Conservation (phyloP, 1,284 basidiomycete species). For the Butyriboletus appendiculatus region DNA sequence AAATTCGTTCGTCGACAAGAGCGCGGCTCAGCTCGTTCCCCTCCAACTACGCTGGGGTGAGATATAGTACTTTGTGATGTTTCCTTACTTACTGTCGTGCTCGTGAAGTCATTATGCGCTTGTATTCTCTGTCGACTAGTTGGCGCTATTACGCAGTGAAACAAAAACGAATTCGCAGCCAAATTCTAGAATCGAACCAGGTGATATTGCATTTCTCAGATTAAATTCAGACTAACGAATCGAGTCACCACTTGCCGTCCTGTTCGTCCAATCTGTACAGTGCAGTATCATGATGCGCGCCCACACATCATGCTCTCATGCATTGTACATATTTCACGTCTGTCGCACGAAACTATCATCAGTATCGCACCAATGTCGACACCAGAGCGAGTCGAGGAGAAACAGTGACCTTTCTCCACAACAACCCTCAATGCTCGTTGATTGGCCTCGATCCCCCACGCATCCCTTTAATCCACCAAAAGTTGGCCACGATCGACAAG, state of each 20-base stretch:
- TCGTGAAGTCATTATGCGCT: too few species aligned
- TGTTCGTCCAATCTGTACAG: neutral
- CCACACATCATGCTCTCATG: neutral
- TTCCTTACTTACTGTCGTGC: too few species aligned
- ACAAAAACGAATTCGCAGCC: neutral
- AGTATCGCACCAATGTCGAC: neutral
- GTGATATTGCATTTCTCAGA: neutral
- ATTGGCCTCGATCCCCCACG: slow-evolving; percentile 90
- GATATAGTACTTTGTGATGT: too few species aligned
- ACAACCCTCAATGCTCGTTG: slow-evolving; percentile 73
- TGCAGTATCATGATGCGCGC: too few species aligned
- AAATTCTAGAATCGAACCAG: neutral
- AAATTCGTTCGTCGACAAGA: too few species aligned
- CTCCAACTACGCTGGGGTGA: too few species aligned
- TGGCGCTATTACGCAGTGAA: neutral
- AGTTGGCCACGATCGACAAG: slow-evolving; percentile 67
- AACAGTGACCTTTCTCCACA: slow-evolving; percentile 75
- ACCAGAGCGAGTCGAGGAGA: too few species aligned
- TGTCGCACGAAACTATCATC: slow-evolving; percentile 3
- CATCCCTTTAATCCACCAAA: slow-evolving; percentile 93
- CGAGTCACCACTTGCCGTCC: neutral
- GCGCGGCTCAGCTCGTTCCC: too few species aligned
- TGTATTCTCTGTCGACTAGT: too few species aligned
- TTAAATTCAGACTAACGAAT: neutral
- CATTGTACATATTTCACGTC: slow-evolving; percentile 33